Evolutionary conservation across 75 land plant species (phyloP), one percentile per base, ranked within the genome.

Genomic region (Picea sitchensis): DNA sequence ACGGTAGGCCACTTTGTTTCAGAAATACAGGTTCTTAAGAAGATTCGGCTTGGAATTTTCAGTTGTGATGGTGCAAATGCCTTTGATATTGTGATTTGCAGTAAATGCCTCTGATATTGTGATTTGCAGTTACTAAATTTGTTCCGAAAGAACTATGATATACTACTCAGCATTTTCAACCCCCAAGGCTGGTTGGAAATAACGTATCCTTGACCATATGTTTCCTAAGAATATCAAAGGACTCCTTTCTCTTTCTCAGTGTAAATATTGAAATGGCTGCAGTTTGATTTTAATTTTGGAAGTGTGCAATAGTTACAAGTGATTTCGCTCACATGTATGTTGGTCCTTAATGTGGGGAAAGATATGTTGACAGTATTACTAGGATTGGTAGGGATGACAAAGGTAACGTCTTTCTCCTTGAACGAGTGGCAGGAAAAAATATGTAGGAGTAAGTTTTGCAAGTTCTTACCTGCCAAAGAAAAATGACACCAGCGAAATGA

Each of bases 131-230:
- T 94, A 67, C 80, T 92, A 87, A 90, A 87, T 41, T 60, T 96
- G 75, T 96, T 96, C 77, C 59, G 80, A 84, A 92, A 96, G 76
- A 96, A 92, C 82, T 94, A 94, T 63, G 95, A 96, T 62, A 61
- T 92, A 18, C 84, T 96, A 64, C 91, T 96, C 34, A 86, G 83
- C 75, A 92, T 96, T 64, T 96, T 96, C 87, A 96, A 96, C 69
- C 98, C 98, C 41, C 88, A 90, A 56, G 98, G 98, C 58, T 96
- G 98, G 98, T 93, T 96, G 5, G 98, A 94, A 79, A 94, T 96
- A 59, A 87, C 96, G 96, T 92, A 94, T 90, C 93, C 91, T 81
- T 85, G 15, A 23, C 14, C 14, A 23, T 69, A 3, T 77, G 15
- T 31, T 76, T 64, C 59, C 72, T 57, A 76, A 31, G 77, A 13